These are phyloP conservation scores for Papiliotrema terrestris DNA, from an alignment of 1,284 basidiomycete species.

Conservation along the genomic window DNA sequence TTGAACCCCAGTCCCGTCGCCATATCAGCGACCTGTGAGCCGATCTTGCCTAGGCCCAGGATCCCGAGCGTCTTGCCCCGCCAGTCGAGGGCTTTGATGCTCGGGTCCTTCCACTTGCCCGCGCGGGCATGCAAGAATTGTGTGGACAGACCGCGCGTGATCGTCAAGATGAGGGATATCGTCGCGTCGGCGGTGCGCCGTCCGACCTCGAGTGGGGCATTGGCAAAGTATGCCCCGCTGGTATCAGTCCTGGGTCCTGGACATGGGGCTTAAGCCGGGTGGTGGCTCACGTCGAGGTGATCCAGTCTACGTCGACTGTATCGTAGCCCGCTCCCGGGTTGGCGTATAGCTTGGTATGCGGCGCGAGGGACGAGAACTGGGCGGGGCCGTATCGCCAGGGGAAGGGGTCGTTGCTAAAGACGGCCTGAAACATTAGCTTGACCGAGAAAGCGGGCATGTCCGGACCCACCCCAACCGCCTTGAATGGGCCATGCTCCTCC, in stretches of 20 bases:
- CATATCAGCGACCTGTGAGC: conserved; percentile 18
- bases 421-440: neutral
- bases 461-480: conserved; percentile 6
- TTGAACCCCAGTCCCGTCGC: conserved; percentile 16
- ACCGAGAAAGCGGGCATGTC: neutral
- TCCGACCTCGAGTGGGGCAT: conserved; percentile 19
- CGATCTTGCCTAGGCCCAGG: conserved; percentile 29
- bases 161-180: conserved; percentile 14
- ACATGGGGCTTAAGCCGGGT: neutral
- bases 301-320: conserved; percentile 4
- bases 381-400: neutral
- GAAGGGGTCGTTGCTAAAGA: neutral
- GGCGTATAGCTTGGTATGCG: conserved; percentile 1
- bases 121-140: neutral
- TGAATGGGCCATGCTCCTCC: conserved; percentile 8
- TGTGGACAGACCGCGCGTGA: conserved; percentile 8
- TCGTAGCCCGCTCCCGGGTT: conserved; percentile 7
- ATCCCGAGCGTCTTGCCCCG: conserved; percentile 19
- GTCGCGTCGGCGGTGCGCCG: conserved; percentile 24
- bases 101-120: neutral
- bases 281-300: conserved; percentile 7
- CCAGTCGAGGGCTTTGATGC: conserved; percentile 18
- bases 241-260: neutral
- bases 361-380: neutral
- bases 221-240: conserved; percentile 16